phyloP scores from a whole-genome alignment of 306 rosid genomes.

The Casuarina equisetifolia region DNA sequence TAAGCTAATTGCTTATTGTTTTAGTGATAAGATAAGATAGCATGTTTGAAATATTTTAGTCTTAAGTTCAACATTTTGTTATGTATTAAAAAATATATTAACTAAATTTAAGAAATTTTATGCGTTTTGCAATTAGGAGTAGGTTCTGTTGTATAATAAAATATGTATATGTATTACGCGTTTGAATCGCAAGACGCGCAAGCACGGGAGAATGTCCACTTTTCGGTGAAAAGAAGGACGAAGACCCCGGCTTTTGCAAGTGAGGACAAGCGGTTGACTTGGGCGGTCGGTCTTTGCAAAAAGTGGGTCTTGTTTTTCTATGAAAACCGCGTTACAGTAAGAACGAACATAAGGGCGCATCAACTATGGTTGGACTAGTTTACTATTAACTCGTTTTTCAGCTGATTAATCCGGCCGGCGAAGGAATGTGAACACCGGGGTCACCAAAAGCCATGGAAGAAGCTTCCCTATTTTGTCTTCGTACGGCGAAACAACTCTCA shows the following conservation, averaged over 20 bases:
- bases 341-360: too few relatives aligned
- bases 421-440: background rate
- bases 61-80: too few relatives aligned
- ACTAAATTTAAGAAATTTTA: too few relatives aligned
- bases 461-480: background rate
- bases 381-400: background rate
- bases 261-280: background rate
- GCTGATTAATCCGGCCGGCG: background rate
- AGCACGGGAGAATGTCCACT: background rate
- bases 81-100: too few relatives aligned
- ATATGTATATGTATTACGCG: too few relatives aligned
- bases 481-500: background rate
- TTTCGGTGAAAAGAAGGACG: background rate
- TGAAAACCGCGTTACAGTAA: background rate
- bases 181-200: too few relatives aligned
- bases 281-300: background rate
- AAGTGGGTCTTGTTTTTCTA: background rate
- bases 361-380: background rate
- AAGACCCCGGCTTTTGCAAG: background rate
- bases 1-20: too few relatives aligned
- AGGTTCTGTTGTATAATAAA: too few relatives aligned
- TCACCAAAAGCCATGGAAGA: background rate
- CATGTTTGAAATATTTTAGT: too few relatives aligned
- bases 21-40: too few relatives aligned
- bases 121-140: too few relatives aligned